Evolutionary conservation across 2,329 filamentous ascomycete species (phyloP).

Genomic region (Fusarium goolgardi): DNA sequence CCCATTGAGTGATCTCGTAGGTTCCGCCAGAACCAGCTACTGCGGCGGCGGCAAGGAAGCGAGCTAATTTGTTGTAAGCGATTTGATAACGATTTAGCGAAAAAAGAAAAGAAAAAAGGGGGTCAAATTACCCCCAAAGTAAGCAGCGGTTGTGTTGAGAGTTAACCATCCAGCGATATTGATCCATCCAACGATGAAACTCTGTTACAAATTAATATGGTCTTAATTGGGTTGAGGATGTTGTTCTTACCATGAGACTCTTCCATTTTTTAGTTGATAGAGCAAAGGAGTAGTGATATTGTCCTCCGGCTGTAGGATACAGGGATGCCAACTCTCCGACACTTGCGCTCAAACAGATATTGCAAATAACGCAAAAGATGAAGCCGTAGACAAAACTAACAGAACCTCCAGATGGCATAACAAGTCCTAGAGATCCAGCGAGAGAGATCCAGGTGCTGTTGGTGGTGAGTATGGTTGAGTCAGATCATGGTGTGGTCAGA

Average conservation of each 20-base stretch:
- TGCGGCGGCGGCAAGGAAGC: slow-evolving; percentile 57
- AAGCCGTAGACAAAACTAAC: slow-evolving; percentile 56
- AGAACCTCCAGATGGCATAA: slow-evolving; percentile 56
- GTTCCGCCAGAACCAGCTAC: slow-evolving; percentile 54
- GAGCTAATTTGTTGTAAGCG: slow-evolving; percentile 47
- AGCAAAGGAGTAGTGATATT: slow-evolving; percentile 59
- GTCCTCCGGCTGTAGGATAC: slow-evolving; percentile 44
- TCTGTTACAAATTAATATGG: slow-evolving; percentile 43
- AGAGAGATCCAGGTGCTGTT: slow-evolving; percentile 52
- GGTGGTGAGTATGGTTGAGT: not conserved
- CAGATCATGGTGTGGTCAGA: not conserved
- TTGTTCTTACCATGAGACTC: slow-evolving; percentile 48
- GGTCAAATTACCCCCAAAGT: slow-evolving; percentile 54
- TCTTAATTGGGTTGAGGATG: not conserved
- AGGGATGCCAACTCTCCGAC: slow-evolving; percentile 39
- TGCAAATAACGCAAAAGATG: slow-evolving; percentile 46
- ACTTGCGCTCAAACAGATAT: slow-evolving; percentile 36
- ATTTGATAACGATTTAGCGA: no score
- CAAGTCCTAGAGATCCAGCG: slow-evolving; percentile 57
- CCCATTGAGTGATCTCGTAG: slow-evolving; percentile 55
- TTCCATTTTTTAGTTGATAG: slow-evolving; percentile 56
- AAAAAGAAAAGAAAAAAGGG: not conserved
- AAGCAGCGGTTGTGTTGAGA: slow-evolving; percentile 57
- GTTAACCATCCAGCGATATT: slow-evolving; percentile 60
- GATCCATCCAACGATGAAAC: slow-evolving; percentile 59